These are phyloP conservation scores for Solanum arcanum DNA, from an alignment of 257 asterid genomes.

Conservation along the genomic window DNA sequence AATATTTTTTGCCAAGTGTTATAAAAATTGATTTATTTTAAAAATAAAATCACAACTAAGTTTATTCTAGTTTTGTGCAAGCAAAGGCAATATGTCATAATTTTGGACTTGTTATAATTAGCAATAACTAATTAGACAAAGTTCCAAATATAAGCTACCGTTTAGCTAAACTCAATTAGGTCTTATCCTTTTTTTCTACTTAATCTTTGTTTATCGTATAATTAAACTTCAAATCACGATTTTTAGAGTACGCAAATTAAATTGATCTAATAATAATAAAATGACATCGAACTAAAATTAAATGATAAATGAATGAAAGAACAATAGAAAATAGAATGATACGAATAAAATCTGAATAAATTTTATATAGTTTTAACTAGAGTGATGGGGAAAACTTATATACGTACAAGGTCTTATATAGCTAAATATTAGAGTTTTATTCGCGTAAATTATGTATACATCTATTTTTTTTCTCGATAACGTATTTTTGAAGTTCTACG, in stretches of 20 bases:
- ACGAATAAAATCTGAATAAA: neutral
- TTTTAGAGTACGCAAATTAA: neutral
- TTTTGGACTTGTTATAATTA: neutral
- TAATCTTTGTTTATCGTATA: no score
- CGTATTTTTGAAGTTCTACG: neutral
- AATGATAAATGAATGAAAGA: neutral
- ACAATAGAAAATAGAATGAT: neutral
- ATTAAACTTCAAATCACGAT: no score
- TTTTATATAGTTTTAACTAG: neutral
- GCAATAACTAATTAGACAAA: neutral
- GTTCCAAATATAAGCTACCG: neutral
- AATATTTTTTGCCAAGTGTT: neutral
- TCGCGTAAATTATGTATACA: no score
- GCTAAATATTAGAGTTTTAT: no score
- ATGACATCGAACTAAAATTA: neutral
- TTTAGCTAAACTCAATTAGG: neutral
- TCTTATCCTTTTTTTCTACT: neutral
- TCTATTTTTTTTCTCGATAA: no score
- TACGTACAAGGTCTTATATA: no score
- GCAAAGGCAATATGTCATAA: neutral
- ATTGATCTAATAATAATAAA: neutral
- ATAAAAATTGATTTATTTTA: neutral
- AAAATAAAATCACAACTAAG: neutral
- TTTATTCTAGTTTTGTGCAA: neutral
- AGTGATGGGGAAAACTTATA: neutral